A percentile compares a stretch with the other conserved stretches of the same genome.
phyloP scores from a whole-genome alignment of 116 monocot species.

The Cymodocea nodosa region DNA sequence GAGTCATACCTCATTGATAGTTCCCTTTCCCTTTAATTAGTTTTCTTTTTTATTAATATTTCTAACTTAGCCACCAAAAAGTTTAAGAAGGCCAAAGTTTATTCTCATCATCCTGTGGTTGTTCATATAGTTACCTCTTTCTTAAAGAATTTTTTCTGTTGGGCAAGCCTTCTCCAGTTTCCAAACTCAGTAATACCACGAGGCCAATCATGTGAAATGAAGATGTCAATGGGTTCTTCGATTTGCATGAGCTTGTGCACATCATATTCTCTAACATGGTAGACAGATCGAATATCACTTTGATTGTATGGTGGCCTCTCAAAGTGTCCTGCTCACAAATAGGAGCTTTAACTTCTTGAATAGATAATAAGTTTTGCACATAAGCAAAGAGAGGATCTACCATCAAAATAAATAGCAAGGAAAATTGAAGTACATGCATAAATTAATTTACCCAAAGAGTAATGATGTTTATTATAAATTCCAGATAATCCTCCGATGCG shows the following conservation, averaged over 20 bases:
- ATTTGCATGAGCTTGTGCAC: conserved; percentile 81
- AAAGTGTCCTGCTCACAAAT: conserved; percentile 52
- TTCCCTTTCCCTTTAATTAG: too few relatives aligned
- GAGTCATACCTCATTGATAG: too few relatives aligned
- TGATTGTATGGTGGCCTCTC: conserved; percentile 87
- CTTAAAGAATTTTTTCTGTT: conserved; percentile 38
- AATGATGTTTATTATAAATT: conserved; percentile 61
- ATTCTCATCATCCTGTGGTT: background rate
- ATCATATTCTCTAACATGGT: conserved; percentile 93
- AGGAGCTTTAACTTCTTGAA: background rate
- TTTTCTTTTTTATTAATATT: too few relatives aligned
- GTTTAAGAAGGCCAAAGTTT: background rate
- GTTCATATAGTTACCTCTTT: conserved; percentile 46
- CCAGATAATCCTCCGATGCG: conserved; percentile 91
- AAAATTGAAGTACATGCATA: background rate
- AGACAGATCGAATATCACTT: conserved; percentile 65
- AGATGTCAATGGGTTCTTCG: conserved; percentile 80
- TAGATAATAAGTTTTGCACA: too few relatives aligned
- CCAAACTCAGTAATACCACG: conserved; percentile 92
- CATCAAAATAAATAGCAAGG: background rate
- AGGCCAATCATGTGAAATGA: conserved; percentile 98
- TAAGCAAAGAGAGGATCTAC: too few relatives aligned
- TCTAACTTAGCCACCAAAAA: background rate
- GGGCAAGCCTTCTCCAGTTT: conserved; percentile 59
- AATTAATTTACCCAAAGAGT: conserved; percentile 46